Evolutionary conservation across 306 rosid species (phyloP).

Genomic region (Rosa persica): DNA sequence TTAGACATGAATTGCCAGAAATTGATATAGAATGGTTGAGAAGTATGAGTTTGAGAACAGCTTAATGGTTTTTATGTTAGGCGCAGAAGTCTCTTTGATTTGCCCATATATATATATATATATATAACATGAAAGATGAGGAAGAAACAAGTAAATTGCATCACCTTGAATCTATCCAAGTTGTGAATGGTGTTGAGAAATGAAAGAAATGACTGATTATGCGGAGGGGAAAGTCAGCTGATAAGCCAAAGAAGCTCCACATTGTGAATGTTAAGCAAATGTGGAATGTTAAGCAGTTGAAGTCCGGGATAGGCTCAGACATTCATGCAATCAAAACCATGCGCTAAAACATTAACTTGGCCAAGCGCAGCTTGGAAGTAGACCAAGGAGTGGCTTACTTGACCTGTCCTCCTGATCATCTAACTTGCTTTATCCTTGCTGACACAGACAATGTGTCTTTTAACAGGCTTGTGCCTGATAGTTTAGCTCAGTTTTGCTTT

Average conservation of each 20-base stretch:
- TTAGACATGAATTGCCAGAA: neutral
- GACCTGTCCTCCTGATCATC: too few species aligned
- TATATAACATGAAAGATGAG: neutral
- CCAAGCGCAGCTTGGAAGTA: too few species aligned
- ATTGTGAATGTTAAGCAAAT: neutral
- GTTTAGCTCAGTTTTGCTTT: too few species aligned
- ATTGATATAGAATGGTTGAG: neutral
- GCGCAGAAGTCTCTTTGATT: too few species aligned
- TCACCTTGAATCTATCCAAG: too few species aligned
- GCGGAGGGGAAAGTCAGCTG: neutral
- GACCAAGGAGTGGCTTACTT: too few species aligned
- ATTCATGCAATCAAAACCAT: neutral
- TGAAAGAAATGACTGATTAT: neutral
- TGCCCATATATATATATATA: too few species aligned
- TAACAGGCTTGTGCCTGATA: too few species aligned
- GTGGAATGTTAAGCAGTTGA: neutral
- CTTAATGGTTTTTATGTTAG: neutral
- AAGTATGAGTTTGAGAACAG: neutral
- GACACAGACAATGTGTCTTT: too few species aligned
- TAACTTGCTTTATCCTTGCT: too few species aligned
- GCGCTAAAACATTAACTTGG: neutral
- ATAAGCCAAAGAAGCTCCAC: neutral
- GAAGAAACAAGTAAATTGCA: neutral
- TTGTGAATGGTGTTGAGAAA: neutral
- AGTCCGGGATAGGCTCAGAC: neutral